Base-by-base conservation (phyloP, 1,139 yeast genomes). In the Nadsonia commutata region DNA sequence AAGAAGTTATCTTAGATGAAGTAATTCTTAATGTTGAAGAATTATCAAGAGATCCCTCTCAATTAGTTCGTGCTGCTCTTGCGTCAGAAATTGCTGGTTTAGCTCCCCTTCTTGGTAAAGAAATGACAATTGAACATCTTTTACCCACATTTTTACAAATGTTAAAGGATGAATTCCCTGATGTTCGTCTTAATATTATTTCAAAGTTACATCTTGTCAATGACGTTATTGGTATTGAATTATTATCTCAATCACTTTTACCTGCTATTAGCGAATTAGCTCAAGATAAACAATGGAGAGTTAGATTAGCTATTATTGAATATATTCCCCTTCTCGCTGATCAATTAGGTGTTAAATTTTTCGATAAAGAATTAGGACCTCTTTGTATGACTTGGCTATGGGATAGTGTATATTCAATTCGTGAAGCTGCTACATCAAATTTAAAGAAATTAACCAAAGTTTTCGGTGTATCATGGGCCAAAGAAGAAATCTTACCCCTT, bases 201-300 rank as follows among this genome's bases (percentile, higher is more conserved):
- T 84, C 95, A 31, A 86, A 86, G 60, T 72, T 93, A 50, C 86
- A 90, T 52, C 78, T 82, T 41, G 96, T 93, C 37, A 88, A 90
- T 61, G 93, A 86, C 56, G 94, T 90, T 45, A 84, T 90, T 56
- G 98, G 98, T 31, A 85, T 90, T 53, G 88, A 82, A 54, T 68
- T 83, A 51, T 70, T 93, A 52, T 79, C 94, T 36, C 88, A 88
- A 55, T 80, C 86, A 42, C 71, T 93, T 50, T 70, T 93, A 51
- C 99, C 99, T 4, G 98, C 98, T 2, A 88, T 93, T 50, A 80
- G 95, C 20, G 96, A 90, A 55, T 72, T 93, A 52, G 97, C 98
- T 7, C 93, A 86, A 59, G 98, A 93, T 65, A 80, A 80, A 55
- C 93, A 88, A 59, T 93, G 99, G 99, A 77, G 98, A 57, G 97